Evolutionary conservation across 2,329 filamentous ascomycete species (phyloP), one percentile per base, ranked within the genome.

Genomic region (Truncatella angustata): DNA sequence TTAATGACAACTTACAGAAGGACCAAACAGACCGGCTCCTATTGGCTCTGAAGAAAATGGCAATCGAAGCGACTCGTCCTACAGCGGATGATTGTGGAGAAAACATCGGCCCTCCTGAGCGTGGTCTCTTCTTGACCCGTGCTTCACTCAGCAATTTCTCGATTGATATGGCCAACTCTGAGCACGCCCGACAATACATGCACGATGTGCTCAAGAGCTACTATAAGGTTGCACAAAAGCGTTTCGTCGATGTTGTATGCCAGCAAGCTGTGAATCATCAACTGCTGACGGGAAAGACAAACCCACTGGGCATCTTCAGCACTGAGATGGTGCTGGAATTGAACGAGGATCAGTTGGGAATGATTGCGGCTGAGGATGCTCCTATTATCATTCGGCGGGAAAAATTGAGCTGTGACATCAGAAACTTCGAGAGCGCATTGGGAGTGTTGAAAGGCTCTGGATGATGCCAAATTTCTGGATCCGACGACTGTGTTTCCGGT

Each of bases 241-340:
- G 84, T 0, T 87, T 90, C 52, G 75, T 86, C 2, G 86, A 90
- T 57, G 77, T 73, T 3, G 65, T 90, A 2, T 83, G 74, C 59
- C 76, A 78, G 54, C 85, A 88, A 56, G 81, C 76, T 0, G 69
- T 80, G 2, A 76, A 80, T 39, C 67, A 83, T 59, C 73, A 73
- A 55, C 66, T 84, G 1, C 56, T 81, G 2, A 67, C 61, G 2
- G 71, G 75, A 3, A 65, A 71, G 0, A 56, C 66, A 1, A 74
- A 71, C 9, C 77, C 78, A 0, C 60, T 79, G 5, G 69, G 63
- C 37, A 57, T 77, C 3, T 72, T 83, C 46, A 73, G 71, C 0
- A 68, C 77, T 0, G 58, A 68, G 0, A 74, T 73, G 53, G 70
- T 82, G 0, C 68, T 69, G 26, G 54, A 58, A 0, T 57, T 83